A percentile compares a stretch with the other conserved stretches of the same genome.
These are phyloP conservation scores for Delonix regia DNA, from an alignment of 306 rosid genomes.

Conservation along the genomic window DNA sequence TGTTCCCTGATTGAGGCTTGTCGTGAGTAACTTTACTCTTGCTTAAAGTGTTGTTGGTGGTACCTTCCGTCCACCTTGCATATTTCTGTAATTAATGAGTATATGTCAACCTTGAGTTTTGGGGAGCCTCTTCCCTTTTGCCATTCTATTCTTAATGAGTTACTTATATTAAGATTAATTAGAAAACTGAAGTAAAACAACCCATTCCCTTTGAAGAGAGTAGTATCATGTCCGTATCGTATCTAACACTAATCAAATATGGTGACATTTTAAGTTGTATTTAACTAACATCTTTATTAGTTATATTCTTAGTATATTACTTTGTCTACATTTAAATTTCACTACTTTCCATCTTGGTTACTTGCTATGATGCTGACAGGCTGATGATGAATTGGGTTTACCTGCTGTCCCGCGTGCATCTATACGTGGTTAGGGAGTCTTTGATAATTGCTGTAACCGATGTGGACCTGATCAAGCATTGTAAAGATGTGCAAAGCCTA, in stretches of 20 bases:
- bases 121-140: neutral
- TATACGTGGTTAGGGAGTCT: conserved; percentile 54
- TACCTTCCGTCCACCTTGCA: neutral
- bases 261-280: too few relatives aligned
- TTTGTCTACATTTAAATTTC: neutral
- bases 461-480: conserved; percentile 38
- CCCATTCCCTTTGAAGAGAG: neutral
- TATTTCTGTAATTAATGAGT: neutral
- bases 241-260: too few relatives aligned
- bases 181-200: neutral
- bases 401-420: conserved; percentile 93
- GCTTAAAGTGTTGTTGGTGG: neutral
- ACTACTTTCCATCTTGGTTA: conserved; percentile 14
- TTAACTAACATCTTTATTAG: too few relatives aligned
- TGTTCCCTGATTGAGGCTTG: neutral
- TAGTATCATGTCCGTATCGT: too few relatives aligned
- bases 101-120: neutral
- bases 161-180: neutral
- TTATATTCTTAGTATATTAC: too few relatives aligned
- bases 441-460: neutral
- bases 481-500: conserved; percentile 68
- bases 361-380: conserved; percentile 51
- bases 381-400: conserved; percentile 83
- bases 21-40: neutral
- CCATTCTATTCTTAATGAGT: neutral